Evolutionary conservation across 495 filamentous ascomycete species (phyloP).

Genomic region (Thozetella sp.): DNA sequence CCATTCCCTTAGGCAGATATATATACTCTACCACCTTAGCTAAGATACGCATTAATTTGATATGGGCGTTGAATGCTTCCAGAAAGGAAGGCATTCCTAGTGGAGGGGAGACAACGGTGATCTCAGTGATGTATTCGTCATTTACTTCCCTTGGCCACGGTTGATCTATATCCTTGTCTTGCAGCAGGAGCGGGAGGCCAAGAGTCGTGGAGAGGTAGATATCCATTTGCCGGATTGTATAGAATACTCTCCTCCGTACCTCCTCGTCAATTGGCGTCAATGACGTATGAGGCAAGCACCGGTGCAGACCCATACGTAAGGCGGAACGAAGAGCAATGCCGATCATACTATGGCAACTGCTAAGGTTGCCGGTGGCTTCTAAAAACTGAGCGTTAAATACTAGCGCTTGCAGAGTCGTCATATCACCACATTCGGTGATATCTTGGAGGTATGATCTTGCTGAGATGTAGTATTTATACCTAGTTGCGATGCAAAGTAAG

Average conservation of each 20-base stretch:
- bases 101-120: slow-evolving; percentile 73
- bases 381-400: slow-evolving; percentile 93
- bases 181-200: slow-evolving; percentile 84
- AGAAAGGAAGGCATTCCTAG: slow-evolving; percentile 74
- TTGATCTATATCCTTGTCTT: slow-evolving; percentile 90
- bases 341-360: slow-evolving; percentile 91
- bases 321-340: slow-evolving; percentile 87
- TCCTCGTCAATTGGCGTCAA: slow-evolving; percentile 87
- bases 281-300: slow-evolving; percentile 65
- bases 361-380: slow-evolving; percentile 87
- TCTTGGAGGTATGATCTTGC: slow-evolving; percentile 77
- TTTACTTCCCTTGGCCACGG: slow-evolving; percentile 84
- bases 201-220: slow-evolving; percentile 89
- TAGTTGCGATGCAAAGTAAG: too few species aligned
- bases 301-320: slow-evolving; percentile 85
- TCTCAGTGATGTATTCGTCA: slow-evolving; percentile 84
- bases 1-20: slow-evolving; percentile 77
- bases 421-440: slow-evolving; percentile 88
- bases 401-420: slow-evolving; percentile 81
- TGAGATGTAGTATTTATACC: slow-evolving; percentile 82
- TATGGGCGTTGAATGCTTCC: slow-evolving; percentile 84
- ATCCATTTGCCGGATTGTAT: slow-evolving; percentile 91
- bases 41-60: slow-evolving; percentile 73
- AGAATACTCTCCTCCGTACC: slow-evolving; percentile 82
- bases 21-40: slow-evolving; percentile 86